Conservation (phyloP, 805 yeast species). For the Diddensiella transvaalensis region DNA sequence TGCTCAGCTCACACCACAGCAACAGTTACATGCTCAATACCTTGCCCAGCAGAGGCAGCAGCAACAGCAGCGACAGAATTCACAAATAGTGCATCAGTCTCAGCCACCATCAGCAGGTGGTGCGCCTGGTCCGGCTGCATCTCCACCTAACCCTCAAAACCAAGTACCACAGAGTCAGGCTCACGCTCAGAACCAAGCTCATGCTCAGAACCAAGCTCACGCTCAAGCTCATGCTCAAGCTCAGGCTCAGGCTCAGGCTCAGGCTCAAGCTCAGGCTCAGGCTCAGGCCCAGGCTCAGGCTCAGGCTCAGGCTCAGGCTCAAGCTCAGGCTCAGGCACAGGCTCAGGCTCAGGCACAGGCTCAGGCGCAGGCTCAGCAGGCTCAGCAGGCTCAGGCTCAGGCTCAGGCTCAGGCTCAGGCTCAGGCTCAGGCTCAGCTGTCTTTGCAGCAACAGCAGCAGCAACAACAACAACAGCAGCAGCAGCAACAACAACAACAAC, state of each 20-base stretch:
- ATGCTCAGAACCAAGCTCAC: constrained; percentile 11
- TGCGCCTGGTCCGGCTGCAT: constrained; percentile 6
- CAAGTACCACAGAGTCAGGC: constrained; percentile 12
- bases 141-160: constrained; percentile 12
- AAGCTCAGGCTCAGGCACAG: constrained; percentile 1
- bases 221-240: constrained; percentile 18
- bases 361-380: constrained; percentile 14
- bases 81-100: too few relatives aligned
- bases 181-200: constrained; percentile 6
- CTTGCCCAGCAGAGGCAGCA: constrained; percentile 11
- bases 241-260: constrained; percentile 18
- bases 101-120: constrained; percentile 2
- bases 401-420: constrained; percentile 15
- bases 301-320: constrained; percentile 18
- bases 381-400: constrained; percentile 19
- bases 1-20: constrained; percentile 12
- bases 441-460: constrained; percentile 20
- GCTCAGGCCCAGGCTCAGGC: constrained; percentile 19
- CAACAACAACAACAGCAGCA: constrained; percentile 13
- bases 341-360: constrained; percentile 22
- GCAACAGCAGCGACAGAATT: constrained; percentile 4
- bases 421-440: constrained; percentile 16
- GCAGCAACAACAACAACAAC: constrained; percentile 19
- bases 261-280: constrained; percentile 15
- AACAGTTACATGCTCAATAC: constrained; percentile 11